Conservation (phyloP, 805 yeast genomes). For the Candida ortonii region DNA sequence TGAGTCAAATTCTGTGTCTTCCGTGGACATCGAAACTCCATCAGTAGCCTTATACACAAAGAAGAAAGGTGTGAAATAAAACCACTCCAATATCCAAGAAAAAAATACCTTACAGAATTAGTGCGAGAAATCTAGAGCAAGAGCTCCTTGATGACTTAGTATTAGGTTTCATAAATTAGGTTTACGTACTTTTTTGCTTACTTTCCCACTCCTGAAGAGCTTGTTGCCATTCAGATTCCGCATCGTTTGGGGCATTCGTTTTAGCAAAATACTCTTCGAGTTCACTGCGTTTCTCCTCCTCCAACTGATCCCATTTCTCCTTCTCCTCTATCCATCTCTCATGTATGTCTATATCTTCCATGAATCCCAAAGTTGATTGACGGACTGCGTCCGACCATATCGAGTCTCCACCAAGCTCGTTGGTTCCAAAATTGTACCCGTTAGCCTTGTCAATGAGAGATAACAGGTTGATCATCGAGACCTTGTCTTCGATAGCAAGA, state of each 20-base stretch:
- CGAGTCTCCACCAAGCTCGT: conserved; percentile 95
- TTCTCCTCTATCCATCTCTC: conserved; percentile 94
- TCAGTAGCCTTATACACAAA: too few species aligned
- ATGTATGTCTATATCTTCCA: conserved; percentile 70
- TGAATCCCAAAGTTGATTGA: conserved; percentile 54
- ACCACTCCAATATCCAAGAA: too few species aligned
- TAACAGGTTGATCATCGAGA: conserved; percentile 81
- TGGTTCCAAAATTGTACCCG: conserved; percentile 90
- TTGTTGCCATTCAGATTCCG: conserved; percentile 71
- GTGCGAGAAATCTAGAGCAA: conserved; percentile 1
- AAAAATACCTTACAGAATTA: conserved; percentile 7
- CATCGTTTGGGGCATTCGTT: conserved; percentile 43
- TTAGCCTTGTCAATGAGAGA: conserved; percentile 83
- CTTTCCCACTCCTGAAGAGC: conserved; percentile 60
- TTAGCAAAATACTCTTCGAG: conserved; percentile 33
- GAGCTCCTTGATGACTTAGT: background rate
- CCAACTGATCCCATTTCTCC: conserved; percentile 67
- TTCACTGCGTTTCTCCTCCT: conserved; percentile 43
- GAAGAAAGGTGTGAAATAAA: too few species aligned
- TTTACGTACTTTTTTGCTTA: conserved; percentile 22
- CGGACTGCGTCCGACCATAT: conserved; percentile 97
- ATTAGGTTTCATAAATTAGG: background rate
- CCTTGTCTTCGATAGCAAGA: conserved; percentile 84
- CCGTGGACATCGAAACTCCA: too few species aligned
- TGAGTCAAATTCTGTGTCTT: too few species aligned